These are phyloP conservation scores for Oxyria digyna DNA, from an alignment of 148 eudicot genomes.

Conservation along the genomic window DNA sequence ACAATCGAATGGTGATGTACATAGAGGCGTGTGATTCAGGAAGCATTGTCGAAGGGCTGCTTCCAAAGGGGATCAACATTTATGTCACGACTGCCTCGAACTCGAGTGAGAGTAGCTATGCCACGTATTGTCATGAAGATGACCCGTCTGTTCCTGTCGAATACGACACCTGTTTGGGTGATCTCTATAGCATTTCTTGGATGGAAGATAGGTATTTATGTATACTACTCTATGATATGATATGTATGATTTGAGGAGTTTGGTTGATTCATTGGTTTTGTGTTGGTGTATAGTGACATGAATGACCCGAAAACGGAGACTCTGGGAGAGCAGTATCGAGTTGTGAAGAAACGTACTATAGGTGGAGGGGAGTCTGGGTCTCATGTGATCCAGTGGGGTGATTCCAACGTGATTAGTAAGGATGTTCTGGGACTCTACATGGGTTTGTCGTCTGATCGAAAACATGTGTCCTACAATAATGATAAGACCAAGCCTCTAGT, in stretches of 20 bases:
- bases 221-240: too few species aligned
- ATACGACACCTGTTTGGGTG: conserved; percentile 60
- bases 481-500: not conserved
- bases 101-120: conserved; percentile 62
- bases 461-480: not conserved
- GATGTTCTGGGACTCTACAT: conserved; percentile 12
- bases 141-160: conserved; percentile 34
- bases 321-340: conserved; percentile 13
- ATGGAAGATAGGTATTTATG: conserved; percentile 16
- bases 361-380: not conserved
- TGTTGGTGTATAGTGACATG: conserved; percentile 11
- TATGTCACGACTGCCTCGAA: conserved; percentile 74
- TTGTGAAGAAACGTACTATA: conserved; percentile 15
- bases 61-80: conserved; percentile 50
- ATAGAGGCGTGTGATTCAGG: conserved; percentile 91
- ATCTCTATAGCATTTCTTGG: conserved; percentile 22
- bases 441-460: not conserved
- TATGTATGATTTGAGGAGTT: too few species aligned
- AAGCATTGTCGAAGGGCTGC: conserved; percentile 75
- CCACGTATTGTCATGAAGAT: conserved; percentile 58
- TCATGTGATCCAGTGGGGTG: conserved; percentile 29
- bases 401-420: conserved; percentile 7
- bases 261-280: too few species aligned
- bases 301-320: conserved; percentile 16
- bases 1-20: conserved; percentile 42